A percentile compares a stretch with the other conserved stretches of the same genome.
These are phyloP conservation scores for Colletotrichum aenigma DNA, from an alignment of 2,329 filamentous ascomycete species.

Conservation along the genomic window DNA sequence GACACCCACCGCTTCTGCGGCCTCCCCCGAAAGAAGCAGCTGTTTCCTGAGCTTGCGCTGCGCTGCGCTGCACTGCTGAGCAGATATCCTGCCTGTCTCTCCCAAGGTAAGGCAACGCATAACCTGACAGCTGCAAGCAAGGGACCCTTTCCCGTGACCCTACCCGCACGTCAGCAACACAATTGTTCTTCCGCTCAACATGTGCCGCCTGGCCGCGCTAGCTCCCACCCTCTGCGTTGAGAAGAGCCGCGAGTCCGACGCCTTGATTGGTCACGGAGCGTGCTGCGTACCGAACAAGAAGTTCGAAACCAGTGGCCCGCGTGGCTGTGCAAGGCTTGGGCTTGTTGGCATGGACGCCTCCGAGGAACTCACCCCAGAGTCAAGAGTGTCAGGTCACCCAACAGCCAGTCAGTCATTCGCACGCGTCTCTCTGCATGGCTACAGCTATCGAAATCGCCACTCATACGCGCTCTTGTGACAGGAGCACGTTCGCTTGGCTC, in stretches of 20 bases:
- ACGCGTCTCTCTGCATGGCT: neutral
- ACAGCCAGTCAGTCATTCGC: neutral
- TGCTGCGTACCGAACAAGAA: neutral
- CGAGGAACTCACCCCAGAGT: neutral
- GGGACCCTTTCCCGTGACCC: neutral
- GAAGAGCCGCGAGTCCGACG: neutral
- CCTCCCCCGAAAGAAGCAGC: neutral
- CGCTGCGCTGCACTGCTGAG: neutral
- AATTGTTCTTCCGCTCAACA: neutral
- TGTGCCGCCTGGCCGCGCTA: neutral
- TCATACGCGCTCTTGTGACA: conserved; percentile 9
- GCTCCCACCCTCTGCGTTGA: neutral
- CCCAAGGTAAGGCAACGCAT: neutral
- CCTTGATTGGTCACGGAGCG: neutral
- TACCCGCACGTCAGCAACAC: neutral
- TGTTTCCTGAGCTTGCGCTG: neutral
- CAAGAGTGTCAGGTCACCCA: neutral
- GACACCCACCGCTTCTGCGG: neutral
- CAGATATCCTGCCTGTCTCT: neutral
- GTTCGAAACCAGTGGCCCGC: neutral
- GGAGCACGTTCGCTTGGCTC: neutral
- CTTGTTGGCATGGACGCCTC: neutral
- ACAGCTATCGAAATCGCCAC: neutral
- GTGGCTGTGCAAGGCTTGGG: conserved; percentile 16
- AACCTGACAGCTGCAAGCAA: neutral